phyloP scores from a whole-genome alignment of 768 basidiomycete genomes.

The Tremella yokohamensis region DNA sequence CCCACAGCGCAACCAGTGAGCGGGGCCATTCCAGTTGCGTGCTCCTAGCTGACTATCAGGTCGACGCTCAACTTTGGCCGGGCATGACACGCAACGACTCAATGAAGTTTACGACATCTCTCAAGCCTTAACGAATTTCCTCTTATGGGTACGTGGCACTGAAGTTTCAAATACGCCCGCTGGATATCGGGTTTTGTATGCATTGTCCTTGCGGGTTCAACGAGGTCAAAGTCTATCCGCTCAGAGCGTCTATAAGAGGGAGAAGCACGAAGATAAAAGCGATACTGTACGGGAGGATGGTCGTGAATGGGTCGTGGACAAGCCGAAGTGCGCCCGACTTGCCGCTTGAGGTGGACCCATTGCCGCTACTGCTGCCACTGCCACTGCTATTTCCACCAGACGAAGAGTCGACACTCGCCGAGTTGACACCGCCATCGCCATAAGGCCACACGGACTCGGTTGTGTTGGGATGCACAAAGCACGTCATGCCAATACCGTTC shows the following conservation, averaged over 20 bases:
- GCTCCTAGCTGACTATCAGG: neutral
- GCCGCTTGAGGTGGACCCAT: neutral
- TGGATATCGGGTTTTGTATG: neutral
- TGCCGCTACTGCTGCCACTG: neutral
- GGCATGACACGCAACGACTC: too few relatives aligned
- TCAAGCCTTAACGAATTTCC: too few relatives aligned
- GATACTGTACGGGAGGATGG: too few relatives aligned
- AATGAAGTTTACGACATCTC: too few relatives aligned
- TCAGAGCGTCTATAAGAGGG: too few relatives aligned
- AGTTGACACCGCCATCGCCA: conserved; percentile 25
- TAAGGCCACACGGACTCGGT: conserved; percentile 31
- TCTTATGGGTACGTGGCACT: too few relatives aligned
- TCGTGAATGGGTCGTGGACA: too few relatives aligned
- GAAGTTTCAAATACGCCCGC: neutral
- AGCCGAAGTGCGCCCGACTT: neutral
- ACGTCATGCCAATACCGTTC: conserved; percentile 35
- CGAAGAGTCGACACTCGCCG: neutral
- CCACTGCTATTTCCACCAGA: too few relatives aligned
- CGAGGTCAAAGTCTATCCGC: too few relatives aligned
- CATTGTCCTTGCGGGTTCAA: too few relatives aligned
- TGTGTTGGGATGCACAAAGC: conserved; percentile 26
- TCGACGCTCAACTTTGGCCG: too few relatives aligned
- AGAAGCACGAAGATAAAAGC: too few relatives aligned
- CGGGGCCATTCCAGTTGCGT: conserved; percentile 10
- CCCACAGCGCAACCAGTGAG: conserved; percentile 32